Evolutionary conservation across 805 yeast species (phyloP), one percentile per base, ranked within the genome.

Genomic region (Isabelozyma pseudorhagii): DNA sequence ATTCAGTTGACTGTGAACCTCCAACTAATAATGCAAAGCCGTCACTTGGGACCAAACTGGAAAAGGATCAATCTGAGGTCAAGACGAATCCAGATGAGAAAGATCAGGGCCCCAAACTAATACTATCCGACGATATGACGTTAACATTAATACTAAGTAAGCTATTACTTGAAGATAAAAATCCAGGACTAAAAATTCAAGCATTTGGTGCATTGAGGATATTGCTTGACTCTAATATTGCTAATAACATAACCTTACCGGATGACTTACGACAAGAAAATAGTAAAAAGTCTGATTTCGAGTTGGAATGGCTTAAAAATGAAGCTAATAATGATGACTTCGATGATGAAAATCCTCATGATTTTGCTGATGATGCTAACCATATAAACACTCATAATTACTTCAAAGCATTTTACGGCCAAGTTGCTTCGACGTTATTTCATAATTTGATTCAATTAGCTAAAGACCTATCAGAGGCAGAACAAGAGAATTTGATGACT

Each of bases 131-230:
- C 49, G 89, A 86, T 54, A 80, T 84, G 79, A 77, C 85, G 0
- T 63, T 87, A 45, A 67, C 85, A 21, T 59, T 70, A 6, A 75
- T 83, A 7, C 66, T 90, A 36, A 76, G 85, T 0, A 77, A 82
- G 38, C 76, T 90, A 14, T 64, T 92, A 6, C 63, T 84, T 3
- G 75, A 79, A 17, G 96, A 87, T 51, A 69, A 74, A 9, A 83
- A 83, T 54, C 79, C 84, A 5, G 96, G 96, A 0, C 67, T 91
- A 46, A 84, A 87, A 60, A 81, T 87, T 6, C 97, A 91, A 64
- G 87, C 92, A 0, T 83, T 81, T 54, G 97, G 91, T 66, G 96
- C 97, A 1, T 67, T 92, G 45, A 84, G 84, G 61, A 82, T 84
- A 1, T 66, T 92, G 34, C 71, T 92, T 11, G 92, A 87, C 59